Base-by-base conservation (phyloP, 208 protist species). In the Crithidia sp. region DNA sequence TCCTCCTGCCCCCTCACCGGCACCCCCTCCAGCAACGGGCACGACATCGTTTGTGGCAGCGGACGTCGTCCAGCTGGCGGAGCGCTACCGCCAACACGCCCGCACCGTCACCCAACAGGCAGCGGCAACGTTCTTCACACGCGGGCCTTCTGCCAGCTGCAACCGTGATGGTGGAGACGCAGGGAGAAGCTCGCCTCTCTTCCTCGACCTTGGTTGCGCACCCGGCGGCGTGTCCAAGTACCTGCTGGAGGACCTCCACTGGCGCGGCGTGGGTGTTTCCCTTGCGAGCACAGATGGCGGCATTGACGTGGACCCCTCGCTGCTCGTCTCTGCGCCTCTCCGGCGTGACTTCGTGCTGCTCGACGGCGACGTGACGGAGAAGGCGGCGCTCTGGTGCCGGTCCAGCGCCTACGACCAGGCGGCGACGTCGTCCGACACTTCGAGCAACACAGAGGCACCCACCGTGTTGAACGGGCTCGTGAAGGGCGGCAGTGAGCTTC, bases 181-280 rank as follows among this genome's bases (percentile, higher is more conserved):
- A 28, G 1, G 28, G 28, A 28, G 28, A 28, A 28, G 28, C 28
- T 28, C 71, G 7, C 74, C 68, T 54, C 79, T 79, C 5, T 95
- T 95, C 67, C 72, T 95, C 37, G 90, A 95, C 52, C 65, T 95
- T 45, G 90, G 90, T 16, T 86, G 78, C 55, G 87, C 90, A 1
- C 90, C 90, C 0, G 90, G 90, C 10, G 90, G 90, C 0, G 82
- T 95, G 19, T 89, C 87, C 12, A 89, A 86, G 68, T 93, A 79
- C 70, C 79, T 95, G 4, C 59, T 83, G 5, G 70, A 82, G 5
- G 67, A 90, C 40, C 68, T 92, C n/a, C 53, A 62, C 12, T 95
- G 90, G 88, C 65, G 54, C n/a, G 90, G 90, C 14, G 79, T 90
- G n/a, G 90, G 84, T 0, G 77, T 95, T 9, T 87, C 87, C 2